Conservation (phyloP, 768 basidiomycete species). For the Agrocybe pediades region DNA sequence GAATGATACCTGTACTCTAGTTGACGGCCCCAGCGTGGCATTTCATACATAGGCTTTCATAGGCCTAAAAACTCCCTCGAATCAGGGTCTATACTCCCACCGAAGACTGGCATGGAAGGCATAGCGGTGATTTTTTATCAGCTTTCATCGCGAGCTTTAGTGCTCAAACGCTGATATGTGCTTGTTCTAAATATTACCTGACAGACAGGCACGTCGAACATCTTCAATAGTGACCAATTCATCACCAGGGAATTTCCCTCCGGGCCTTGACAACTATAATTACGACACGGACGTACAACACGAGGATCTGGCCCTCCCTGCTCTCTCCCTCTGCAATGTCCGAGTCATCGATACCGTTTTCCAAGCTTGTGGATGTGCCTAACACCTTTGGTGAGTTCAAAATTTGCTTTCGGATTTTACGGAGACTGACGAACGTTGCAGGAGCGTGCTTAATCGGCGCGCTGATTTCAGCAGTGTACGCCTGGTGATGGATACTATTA, state of each 20-base stretch:
- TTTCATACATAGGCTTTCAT: too few species aligned
- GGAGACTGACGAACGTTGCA: slow-evolving; percentile 3
- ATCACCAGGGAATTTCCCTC: neutral
- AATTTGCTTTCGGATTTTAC: neutral
- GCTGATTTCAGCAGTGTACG: slow-evolving; percentile 34
- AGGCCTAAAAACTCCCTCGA: neutral
- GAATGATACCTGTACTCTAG: neutral
- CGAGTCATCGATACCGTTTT: slow-evolving; percentile 1
- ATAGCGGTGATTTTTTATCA: neutral
- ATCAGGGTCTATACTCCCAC: neutral
- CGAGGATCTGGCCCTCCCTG: neutral
- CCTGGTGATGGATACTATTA: neutral
- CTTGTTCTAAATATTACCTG: neutral
- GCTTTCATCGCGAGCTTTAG: neutral
- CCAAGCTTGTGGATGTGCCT: slow-evolving; percentile 9
- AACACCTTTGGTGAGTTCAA: slow-evolving; percentile 12
- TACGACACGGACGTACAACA: neutral
- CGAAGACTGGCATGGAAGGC: neutral
- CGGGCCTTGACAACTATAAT: neutral
- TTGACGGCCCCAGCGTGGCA: neutral
- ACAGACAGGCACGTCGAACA: neutral
- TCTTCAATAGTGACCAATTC: neutral
- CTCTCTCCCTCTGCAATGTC: slow-evolving; percentile 3
- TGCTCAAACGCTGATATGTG: neutral
- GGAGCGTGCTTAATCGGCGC: slow-evolving; percentile 29